Evolutionary conservation across 83 land plant genomes (phyloP).

Genomic region (Thuja plicata): DNA sequence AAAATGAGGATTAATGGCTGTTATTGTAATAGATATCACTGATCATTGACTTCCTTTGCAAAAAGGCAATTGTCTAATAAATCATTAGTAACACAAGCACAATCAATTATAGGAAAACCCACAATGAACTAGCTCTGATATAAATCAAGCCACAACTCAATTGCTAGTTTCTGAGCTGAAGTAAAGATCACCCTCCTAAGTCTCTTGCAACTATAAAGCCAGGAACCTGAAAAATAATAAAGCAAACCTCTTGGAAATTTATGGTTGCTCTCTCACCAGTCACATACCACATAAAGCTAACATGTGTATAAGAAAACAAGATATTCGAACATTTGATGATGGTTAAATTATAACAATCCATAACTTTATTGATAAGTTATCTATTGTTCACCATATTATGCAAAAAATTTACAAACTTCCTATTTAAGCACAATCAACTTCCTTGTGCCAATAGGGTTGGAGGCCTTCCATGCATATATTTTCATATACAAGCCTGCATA

Average conservation of each 20-base stretch:
- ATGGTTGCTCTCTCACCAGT: background rate
- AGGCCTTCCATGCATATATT: background rate
- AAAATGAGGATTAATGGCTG: background rate
- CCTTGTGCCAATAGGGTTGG: background rate
- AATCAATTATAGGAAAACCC: background rate
- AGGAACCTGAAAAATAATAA: background rate
- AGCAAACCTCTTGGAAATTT: background rate
- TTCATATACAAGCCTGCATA: background rate
- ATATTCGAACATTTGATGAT: background rate
- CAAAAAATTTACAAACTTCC: background rate
- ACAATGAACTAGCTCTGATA: background rate
- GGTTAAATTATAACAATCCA: background rate
- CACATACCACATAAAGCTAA: background rate
- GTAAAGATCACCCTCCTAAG: background rate
- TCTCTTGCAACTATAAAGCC: background rate
- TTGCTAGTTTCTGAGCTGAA: background rate
- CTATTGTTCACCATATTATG: background rate
- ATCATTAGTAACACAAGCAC: background rate
- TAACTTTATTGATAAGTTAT: background rate
- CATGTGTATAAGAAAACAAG: background rate
- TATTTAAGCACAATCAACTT: background rate
- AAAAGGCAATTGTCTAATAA: background rate
- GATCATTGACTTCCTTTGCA: background rate
- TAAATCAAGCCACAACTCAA: background rate
- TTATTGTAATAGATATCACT: background rate